A percentile compares a stretch with the other conserved stretches of the same genome.
phyloP scores from a whole-genome alignment of 2,329 filamentous ascomycete genomes.

The Hyphodiscus sp. region DNA sequence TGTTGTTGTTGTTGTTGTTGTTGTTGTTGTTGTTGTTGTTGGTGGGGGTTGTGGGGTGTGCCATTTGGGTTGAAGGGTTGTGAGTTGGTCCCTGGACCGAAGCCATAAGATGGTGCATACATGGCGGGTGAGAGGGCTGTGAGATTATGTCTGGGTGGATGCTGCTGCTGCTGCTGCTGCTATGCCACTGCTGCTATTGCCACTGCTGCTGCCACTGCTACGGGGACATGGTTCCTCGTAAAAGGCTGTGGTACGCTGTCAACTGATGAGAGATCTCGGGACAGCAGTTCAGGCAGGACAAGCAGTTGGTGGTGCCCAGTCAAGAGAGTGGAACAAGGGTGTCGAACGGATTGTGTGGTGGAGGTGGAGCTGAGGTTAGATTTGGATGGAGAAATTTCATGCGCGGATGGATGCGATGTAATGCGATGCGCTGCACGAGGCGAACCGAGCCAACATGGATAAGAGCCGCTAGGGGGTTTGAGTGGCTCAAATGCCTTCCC shows the following conservation, averaged over 20 bases:
- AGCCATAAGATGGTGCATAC: conserved; percentile 24
- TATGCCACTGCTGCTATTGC: too few species aligned
- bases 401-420: background rate
- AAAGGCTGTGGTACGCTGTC: background rate
- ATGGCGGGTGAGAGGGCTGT: conserved; percentile 6
- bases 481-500: background rate
- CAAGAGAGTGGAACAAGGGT: background rate
- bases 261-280: background rate
- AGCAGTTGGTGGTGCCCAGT: background rate
- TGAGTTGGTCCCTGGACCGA: conserved; percentile 14
- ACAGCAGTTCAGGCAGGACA: background rate
- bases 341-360: background rate
- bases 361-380: background rate
- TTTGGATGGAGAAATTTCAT: background rate
- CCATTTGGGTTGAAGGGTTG: conserved; percentile 17
- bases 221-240: background rate
- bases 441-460: background rate
- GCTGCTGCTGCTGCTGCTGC: background rate
- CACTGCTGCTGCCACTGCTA: background rate
- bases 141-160: background rate
- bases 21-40: conserved; percentile 31
- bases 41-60: conserved; percentile 15
- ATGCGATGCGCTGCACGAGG: background rate
- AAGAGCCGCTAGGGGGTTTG: background rate
- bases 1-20: too few species aligned